phyloP scores from a whole-genome alignment of 2,329 filamentous ascomycete genomes.

The Aspergillus glaucus region DNA sequence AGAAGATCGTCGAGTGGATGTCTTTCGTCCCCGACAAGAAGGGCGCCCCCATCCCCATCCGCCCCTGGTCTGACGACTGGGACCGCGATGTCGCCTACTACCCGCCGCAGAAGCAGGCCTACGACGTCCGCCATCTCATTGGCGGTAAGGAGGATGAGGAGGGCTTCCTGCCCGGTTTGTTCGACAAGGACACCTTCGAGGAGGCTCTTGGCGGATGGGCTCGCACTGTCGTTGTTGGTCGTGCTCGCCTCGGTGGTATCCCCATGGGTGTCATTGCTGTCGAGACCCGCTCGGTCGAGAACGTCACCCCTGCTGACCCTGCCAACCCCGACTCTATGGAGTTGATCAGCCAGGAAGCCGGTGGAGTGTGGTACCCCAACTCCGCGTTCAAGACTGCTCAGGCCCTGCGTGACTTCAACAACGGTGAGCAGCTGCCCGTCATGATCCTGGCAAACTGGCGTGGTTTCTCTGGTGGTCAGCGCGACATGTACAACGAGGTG shows the following conservation, averaged over 20 bases:
- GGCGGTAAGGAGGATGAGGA: constrained; percentile 75
- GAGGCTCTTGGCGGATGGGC: constrained; percentile 97
- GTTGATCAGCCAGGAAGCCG: constrained; percentile 87
- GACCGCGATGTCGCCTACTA: constrained; percentile 83
- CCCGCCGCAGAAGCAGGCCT: constrained; percentile 73
- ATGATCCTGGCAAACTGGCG: constrained; percentile 99
- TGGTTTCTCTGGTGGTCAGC: constrained; percentile 98
- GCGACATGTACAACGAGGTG: constrained; percentile 99
- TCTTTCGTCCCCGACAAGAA: constrained; percentile 96
- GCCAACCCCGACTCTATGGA: constrained; percentile 98
- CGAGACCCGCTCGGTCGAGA: constrained; percentile 93
- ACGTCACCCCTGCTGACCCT: constrained; percentile 90
- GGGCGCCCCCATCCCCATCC: constrained; percentile 85
- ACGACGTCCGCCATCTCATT: constrained; percentile 93
- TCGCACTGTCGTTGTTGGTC: constrained; percentile 90
- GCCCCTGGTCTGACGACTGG: constrained; percentile 78
- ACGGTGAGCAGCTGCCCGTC: constrained; percentile 92
- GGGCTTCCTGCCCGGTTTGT: constrained; percentile 83
- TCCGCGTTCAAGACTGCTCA: constrained; percentile 99
- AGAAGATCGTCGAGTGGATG: constrained; percentile 97
- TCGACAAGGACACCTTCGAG: constrained; percentile 94
- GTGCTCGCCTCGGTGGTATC: constrained; percentile 92
- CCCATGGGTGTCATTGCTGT: constrained; percentile 98
- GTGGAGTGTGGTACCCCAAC: constrained; percentile 99
- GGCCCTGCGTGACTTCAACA: constrained; percentile 98